Conservation (phyloP, 2,329 filamentous ascomycete genomes). For the Penicillium sp. region DNA sequence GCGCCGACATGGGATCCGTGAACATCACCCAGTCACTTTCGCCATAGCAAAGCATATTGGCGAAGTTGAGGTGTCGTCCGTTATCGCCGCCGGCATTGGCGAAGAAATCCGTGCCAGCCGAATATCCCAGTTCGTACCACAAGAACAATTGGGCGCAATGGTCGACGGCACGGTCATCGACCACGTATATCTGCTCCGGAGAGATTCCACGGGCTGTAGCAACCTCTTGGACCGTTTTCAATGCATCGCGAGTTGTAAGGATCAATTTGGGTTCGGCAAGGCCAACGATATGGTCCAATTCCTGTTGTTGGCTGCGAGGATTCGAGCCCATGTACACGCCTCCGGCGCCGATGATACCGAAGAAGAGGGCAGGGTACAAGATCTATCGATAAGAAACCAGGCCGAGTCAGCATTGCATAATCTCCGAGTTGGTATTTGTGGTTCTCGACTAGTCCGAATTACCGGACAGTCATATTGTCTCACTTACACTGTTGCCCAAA, state of each 20-base stretch:
- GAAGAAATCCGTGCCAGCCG: conserved; percentile 21
- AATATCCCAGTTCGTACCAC: conserved; percentile 34
- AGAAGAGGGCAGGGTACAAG: conserved; percentile 48
- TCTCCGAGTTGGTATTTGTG: neutral
- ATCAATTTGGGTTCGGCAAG: conserved; percentile 54
- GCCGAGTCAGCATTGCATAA: conserved; percentile 25
- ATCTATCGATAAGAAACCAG: conserved; percentile 35
- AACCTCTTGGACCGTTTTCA: conserved; percentile 45
- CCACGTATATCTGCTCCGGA: conserved; percentile 43
- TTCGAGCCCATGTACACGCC: conserved; percentile 61
- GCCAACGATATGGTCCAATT: conserved; percentile 55
- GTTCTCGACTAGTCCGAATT: neutral
- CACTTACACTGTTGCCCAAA: conserved; percentile 50
- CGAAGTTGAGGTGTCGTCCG: conserved; percentile 34
- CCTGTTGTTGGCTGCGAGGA: conserved; percentile 53
- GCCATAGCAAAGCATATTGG: conserved; percentile 51
- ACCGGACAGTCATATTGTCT: neutral
- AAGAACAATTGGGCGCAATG: conserved; percentile 39
- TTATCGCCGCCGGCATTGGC: conserved; percentile 19
- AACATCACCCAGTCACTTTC: conserved; percentile 58
- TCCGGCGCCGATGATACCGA: conserved; percentile 52
- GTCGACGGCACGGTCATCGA: conserved; percentile 42
- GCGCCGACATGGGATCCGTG: conserved; percentile 49
- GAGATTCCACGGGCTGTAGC: conserved; percentile 41
- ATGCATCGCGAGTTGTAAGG: conserved; percentile 50